Percentiles rank a stretch among this genome's conserved stretches.
Conservation (phyloP, 2,329 filamentous ascomycete genomes). For the Aspergillus felis region DNA sequence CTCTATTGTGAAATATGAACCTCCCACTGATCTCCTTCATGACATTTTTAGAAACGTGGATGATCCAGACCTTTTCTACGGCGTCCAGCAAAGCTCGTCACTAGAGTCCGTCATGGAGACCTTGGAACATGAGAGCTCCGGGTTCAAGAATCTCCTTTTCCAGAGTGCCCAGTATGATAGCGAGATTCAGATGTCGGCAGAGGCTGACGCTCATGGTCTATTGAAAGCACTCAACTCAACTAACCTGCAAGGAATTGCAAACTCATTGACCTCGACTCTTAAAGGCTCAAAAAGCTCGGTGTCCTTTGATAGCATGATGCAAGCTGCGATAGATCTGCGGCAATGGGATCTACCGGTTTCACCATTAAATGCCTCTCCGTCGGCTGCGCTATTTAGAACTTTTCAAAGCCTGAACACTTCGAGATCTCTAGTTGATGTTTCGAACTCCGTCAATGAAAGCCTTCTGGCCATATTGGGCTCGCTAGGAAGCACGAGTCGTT, state of each 20-base stretch:
- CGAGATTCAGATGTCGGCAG: constrained; percentile 61
- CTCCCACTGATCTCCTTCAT: constrained; percentile 67
- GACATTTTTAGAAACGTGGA: constrained; percentile 88
- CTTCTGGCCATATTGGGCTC: constrained; percentile 46
- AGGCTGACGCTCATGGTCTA: constrained; percentile 63
- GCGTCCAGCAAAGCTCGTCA: constrained; percentile 72
- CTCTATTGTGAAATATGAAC: constrained; percentile 51
- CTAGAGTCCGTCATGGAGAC: constrained; percentile 73
- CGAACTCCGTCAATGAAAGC: constrained; percentile 59
- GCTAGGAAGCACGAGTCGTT: constrained; percentile 33
- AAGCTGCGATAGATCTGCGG: constrained; percentile 75
- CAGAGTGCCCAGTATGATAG: constrained; percentile 88
- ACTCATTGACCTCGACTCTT: constrained; percentile 66
- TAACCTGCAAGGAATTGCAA: constrained; percentile 80
- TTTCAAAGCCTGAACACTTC: constrained; percentile 75
- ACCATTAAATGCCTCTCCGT: constrained; percentile 56
- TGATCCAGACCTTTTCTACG: constrained; percentile 95
- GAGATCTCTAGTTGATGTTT: constrained; percentile 52
- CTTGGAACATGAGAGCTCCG: constrained; percentile 85
- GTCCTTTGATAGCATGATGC: constrained; percentile 68
- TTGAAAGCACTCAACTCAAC: constrained; percentile 74
- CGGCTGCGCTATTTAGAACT: constrained; percentile 70
- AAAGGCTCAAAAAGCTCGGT: constrained; percentile 49
- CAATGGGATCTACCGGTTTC: constrained; percentile 88
- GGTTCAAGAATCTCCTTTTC: constrained; percentile 81